phyloP scores from a whole-genome alignment of 2,329 filamentous ascomycete species.

The Fusarium torulosum region DNA sequence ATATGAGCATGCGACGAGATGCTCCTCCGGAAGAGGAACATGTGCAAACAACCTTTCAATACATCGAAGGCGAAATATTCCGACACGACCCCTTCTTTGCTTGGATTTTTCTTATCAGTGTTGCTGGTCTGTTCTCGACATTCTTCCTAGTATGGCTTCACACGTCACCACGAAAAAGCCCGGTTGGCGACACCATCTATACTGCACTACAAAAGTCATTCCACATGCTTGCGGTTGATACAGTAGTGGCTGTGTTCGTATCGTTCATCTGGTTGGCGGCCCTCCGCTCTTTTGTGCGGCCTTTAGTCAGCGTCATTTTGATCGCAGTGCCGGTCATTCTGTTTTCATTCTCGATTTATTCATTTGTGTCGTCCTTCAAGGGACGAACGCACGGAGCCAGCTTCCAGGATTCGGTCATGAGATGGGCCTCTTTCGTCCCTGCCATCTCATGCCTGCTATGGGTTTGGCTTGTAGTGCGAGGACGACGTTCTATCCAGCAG shows the following conservation, averaged over 20 bases:
- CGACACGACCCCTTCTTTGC: constrained; percentile 92
- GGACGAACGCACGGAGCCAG: constrained; percentile 79
- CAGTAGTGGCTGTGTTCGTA: constrained; percentile 87
- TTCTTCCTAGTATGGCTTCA: constrained; percentile 92
- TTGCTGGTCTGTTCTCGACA: constrained; percentile 87
- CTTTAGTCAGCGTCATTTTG: constrained; percentile 83
- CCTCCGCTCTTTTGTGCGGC: constrained; percentile 86
- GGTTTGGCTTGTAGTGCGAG: constrained; percentile 85
- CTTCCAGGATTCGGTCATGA: constrained; percentile 89
- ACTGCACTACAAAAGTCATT: constrained; percentile 88
- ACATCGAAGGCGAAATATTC: constrained; percentile 76
- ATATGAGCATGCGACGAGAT: constrained; percentile 57
- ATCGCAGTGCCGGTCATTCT: constrained; percentile 88
- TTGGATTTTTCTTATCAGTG: constrained; percentile 85
- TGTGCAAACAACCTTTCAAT: constrained; percentile 61
- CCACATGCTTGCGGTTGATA: constrained; percentile 90
- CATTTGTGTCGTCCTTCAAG: constrained; percentile 89
- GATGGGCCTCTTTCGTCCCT: constrained; percentile 85
- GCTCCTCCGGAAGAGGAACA: constrained; percentile 55
- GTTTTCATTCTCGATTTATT: constrained; percentile 90
- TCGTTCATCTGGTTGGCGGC: constrained; percentile 92
- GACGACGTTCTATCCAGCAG: constrained; percentile 82
- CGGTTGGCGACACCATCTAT: constrained; percentile 94
- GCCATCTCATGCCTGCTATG: constrained; percentile 79
- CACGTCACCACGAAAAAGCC: constrained; percentile 78